Percentiles rank a stretch among this genome's conserved stretches.
Evolutionary conservation across 164 flowering plant genomes (phyloP).

Genomic region (Berberis thunbergii): DNA sequence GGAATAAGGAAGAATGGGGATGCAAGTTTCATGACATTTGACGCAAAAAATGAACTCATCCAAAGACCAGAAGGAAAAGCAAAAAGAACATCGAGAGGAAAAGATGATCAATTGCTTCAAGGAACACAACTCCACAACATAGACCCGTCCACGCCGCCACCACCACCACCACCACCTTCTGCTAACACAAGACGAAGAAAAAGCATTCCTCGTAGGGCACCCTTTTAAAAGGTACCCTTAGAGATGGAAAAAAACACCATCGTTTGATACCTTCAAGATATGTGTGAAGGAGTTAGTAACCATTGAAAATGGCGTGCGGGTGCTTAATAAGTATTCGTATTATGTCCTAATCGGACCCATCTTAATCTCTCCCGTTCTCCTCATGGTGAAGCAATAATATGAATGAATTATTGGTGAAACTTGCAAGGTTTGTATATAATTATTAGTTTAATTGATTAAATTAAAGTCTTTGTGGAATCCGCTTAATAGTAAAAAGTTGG

Average conservation of each 20-base stretch:
- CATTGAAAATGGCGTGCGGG: too few species aligned
- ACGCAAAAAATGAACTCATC: conserved; percentile 25
- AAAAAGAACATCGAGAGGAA: conserved; percentile 10
- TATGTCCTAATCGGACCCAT: not conserved
- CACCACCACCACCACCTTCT: conserved; percentile 46
- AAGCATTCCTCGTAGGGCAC: conserved; percentile 87
- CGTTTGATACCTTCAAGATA: not conserved
- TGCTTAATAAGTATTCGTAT: too few species aligned
- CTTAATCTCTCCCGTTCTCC: not conserved
- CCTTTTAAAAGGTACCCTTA: conserved; percentile 37
- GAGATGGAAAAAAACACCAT: not conserved
- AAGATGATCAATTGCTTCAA: conserved; percentile 9
- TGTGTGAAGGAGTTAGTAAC: not conserved
- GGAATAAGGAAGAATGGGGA: conserved; percentile 68
- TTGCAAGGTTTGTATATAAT: conserved; percentile 21
- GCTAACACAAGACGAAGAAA: conserved; percentile 69
- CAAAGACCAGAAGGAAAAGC: conserved; percentile 11
- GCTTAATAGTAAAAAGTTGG: not conserved
- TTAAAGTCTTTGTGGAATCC: conserved; percentile 12
- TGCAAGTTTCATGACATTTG: conserved; percentile 45
- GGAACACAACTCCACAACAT: too few species aligned
- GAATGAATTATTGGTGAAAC: conserved; percentile 15
- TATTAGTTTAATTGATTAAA: conserved; percentile 7
- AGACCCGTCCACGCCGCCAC: conserved; percentile 24
- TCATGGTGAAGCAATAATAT: conserved; percentile 17